Base-by-base conservation (phyloP, 441 rosid species). In the Mallotus repandus region DNA sequence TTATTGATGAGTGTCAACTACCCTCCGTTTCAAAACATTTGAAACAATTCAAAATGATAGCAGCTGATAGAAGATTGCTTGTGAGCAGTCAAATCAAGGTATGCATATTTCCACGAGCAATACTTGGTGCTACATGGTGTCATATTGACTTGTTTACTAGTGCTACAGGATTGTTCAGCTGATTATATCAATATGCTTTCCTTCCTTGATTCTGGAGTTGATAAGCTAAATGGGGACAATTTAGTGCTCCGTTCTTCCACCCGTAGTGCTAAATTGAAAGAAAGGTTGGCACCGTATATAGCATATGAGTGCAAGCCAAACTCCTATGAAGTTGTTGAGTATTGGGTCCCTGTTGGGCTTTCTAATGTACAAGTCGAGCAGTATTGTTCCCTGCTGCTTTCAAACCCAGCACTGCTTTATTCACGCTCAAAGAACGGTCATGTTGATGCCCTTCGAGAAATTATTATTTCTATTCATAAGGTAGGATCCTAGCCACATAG, bases 351-450 rank as follows among this genome's bases (percentile, higher is more conserved):
- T 61, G 79, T 79, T 14, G 73, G 65, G 68, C 77, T 86, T 53
- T 84, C 89, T 13, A 78, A 83, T 59, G 77, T 85, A 68, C 89
- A 85, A 77, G 86, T 85, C 41, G 85, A 86, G 72, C 82, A 81
- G 74, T 86, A 86, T 69, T 83, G 89, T 68, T 72, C 75, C 29
- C 72, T 76, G 25, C 74, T 86, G 73, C 80, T 83, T 75, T 81
- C 84, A 41, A 81, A 80, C 72, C 69, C 70, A 22, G 38, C 49
- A 57, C 41, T 73, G 12, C 84, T 86, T 69, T 55, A 69, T 55
- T 81, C 84, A 56, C 52, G 63, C 59, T 76, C 56, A 55, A 84
- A 65, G 72, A 77, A 22, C 70, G 84, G 77, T 56, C 63, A 63
- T 22, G 74, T 19, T 22, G 72, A 35, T 74, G 71, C 73, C 52